Evolutionary conservation across 2,329 filamentous ascomycete species (phyloP), one percentile per base, ranked within the genome.

Genomic region (Stromatinia cepivora): DNA sequence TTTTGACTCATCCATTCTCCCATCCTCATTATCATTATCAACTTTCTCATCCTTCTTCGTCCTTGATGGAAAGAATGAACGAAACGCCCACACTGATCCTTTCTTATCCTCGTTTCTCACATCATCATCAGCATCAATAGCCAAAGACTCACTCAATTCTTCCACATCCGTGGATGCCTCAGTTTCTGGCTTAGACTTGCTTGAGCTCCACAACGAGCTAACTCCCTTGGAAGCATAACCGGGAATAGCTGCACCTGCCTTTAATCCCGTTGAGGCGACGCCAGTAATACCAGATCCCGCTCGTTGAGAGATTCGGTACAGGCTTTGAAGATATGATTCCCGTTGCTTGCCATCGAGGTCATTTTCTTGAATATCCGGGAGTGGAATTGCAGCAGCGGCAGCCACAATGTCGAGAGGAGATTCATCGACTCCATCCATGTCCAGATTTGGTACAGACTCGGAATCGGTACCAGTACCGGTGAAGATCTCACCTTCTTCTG

Each of bases 301-400:
- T 48, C 28, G 64, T n/a, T 69, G 66, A 15, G 58, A 64, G 10
- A 69, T 64, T 1, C 48, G 58, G 42, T 69, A 64, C 15, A 69
- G n/a, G 17, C 66, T 69, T n/a, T 69, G 66, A 28, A 69, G 66
- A 39, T 69, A 69, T n/a, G 66, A 69, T 48, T 69, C 48, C 22
- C 58, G 61, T 46, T 64, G 58, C 28, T 69, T 64, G 20, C 13
- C 42, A 10, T 64, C 52, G 2, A 69, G 66, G n/a, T 69, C 50
- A 54, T 69, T 69, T 50, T 64, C 66, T 56, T 69, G 66, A 7
- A 64, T 69, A 3, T 69, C 66, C 6, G 66, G 66, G 1, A 69
- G 39, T 36, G 66, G 66, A 56, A 69, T 69, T 1, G 48, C 11
- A 4, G 66, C 58, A 22, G 66, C 66, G 0, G 66, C 66, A 22